Conservation (phyloP, 2,329 filamentous ascomycete genomes). For the Cercospora sp. region DNA sequence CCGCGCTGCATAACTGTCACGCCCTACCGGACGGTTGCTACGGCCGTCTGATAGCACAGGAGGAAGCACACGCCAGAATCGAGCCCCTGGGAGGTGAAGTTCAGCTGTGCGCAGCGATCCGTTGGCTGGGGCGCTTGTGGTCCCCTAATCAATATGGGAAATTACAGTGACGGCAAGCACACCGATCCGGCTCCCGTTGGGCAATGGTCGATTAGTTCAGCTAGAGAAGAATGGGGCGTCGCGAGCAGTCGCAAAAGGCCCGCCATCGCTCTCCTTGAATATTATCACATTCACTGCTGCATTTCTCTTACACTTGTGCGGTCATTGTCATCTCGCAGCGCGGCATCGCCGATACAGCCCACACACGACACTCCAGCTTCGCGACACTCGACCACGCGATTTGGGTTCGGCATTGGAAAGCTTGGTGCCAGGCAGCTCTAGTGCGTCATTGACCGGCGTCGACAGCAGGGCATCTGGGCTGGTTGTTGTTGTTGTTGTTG, state of each 20-base stretch:
- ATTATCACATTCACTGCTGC: not conserved
- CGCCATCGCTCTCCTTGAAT: not conserved
- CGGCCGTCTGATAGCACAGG: not conserved
- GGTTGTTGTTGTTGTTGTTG: not conserved
- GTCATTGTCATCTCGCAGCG: not conserved
- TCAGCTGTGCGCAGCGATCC: not conserved
- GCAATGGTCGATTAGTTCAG: not conserved
- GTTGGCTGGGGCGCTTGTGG: slow-evolving; percentile 6
- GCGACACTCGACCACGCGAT: not conserved
- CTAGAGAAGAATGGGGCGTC: not conserved
- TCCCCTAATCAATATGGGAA: slow-evolving; percentile 5
- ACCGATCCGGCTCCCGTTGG: not conserved
- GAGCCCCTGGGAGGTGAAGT: not conserved
- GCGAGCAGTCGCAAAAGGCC: not conserved
- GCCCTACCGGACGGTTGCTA: not conserved
- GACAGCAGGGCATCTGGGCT: not conserved
- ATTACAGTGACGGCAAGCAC: slow-evolving; percentile 8
- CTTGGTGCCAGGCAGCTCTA: not conserved
- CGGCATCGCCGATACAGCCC: not conserved
- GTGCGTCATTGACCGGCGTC: slow-evolving; percentile 6
- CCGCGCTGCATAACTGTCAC: not conserved
- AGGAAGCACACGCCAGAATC: not conserved
- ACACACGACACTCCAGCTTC: not conserved
- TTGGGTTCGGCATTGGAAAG: slow-evolving; percentile 6
- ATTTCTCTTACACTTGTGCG: not conserved